Conservation (phyloP, 768 basidiomycete genomes). For the Suillus hirtellus region DNA sequence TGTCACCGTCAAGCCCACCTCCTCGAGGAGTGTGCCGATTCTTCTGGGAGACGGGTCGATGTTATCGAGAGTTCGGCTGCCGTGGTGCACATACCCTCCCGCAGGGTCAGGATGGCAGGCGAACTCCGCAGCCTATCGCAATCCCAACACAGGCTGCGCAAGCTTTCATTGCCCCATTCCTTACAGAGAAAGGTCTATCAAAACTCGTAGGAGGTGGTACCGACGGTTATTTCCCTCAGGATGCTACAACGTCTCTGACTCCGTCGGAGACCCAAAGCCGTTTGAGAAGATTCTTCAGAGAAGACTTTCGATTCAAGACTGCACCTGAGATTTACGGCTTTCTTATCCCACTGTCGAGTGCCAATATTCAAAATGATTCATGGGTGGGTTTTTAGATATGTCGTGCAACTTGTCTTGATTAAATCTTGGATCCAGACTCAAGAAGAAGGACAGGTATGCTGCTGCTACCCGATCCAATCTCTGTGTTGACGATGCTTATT, state of each 20-base stretch:
- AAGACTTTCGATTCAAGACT: constrained; percentile 43
- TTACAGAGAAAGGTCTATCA: constrained; percentile 46
- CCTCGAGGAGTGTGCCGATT: constrained; percentile 44
- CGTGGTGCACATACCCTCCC: constrained; percentile 38
- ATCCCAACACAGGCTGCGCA: constrained; percentile 20
- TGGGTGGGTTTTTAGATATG: constrained; percentile 40
- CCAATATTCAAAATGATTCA: constrained; percentile 35
- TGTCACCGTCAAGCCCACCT: neutral
- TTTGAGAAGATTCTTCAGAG: constrained; percentile 44
- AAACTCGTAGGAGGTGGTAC: constrained; percentile 44
- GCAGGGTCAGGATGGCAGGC: constrained; percentile 13
- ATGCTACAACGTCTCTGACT: constrained; percentile 32
- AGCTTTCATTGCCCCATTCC: constrained; percentile 40
- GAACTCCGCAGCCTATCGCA: constrained; percentile 9
- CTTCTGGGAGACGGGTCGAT: constrained; percentile 50
- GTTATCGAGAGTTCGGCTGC: constrained; percentile 48
- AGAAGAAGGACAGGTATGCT: constrained; percentile 52
- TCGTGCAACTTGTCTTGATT: constrained; percentile 1
- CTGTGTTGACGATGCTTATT: constrained; percentile 9
- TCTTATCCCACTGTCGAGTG: constrained; percentile 35
- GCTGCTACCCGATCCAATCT: constrained; percentile 6
- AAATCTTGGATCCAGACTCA: constrained; percentile 33
- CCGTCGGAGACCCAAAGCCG: constrained; percentile 50
- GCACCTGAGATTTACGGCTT: constrained; percentile 50
- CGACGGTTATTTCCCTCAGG: constrained; percentile 42